These are phyloP conservation scores for Fusarium sambucinum DNA, from an alignment of 2,329 filamentous ascomycete genomes.

Conservation along the genomic window DNA sequence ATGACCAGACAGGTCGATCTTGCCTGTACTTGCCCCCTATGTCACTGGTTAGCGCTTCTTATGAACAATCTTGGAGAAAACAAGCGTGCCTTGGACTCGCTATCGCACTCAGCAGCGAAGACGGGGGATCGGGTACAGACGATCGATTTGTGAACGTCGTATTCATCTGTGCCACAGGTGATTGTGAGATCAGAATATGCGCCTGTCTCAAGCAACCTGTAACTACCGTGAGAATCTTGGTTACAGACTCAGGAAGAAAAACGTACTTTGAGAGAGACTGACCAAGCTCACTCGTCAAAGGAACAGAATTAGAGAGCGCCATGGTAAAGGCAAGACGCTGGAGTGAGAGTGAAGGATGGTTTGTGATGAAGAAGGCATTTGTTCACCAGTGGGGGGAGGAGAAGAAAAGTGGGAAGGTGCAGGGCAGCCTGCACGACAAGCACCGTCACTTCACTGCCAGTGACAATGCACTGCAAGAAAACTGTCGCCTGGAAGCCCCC, in stretches of 20 bases:
- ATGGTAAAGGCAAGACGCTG: not conserved
- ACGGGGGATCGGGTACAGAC: not conserved
- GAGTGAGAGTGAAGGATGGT: not conserved
- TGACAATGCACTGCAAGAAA: not conserved
- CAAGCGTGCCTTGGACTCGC: not conserved
- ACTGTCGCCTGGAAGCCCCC: too few species aligned
- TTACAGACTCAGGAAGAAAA: accelerated
- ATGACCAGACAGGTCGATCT: conserved; percentile 16
- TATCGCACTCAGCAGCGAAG: not conserved
- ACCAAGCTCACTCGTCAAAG: not conserved
- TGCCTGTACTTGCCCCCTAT: conserved; percentile 5
- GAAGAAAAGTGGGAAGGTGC: not conserved
- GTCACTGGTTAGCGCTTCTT: not conserved
- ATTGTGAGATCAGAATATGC: not conserved
- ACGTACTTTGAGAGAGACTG: not conserved
- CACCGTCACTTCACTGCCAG: too few species aligned
- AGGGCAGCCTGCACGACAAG: not conserved
- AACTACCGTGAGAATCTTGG: accelerated
- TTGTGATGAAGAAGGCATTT: not conserved
- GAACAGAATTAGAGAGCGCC: not conserved
- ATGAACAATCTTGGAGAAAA: not conserved
- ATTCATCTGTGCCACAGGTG: accelerated
- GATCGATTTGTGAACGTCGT: not conserved
- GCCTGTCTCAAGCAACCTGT: not conserved
- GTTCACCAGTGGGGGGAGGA: not conserved